Conservation (phyloP, 2,329 filamentous ascomycete genomes). For the Bipolaris zeicola region DNA sequence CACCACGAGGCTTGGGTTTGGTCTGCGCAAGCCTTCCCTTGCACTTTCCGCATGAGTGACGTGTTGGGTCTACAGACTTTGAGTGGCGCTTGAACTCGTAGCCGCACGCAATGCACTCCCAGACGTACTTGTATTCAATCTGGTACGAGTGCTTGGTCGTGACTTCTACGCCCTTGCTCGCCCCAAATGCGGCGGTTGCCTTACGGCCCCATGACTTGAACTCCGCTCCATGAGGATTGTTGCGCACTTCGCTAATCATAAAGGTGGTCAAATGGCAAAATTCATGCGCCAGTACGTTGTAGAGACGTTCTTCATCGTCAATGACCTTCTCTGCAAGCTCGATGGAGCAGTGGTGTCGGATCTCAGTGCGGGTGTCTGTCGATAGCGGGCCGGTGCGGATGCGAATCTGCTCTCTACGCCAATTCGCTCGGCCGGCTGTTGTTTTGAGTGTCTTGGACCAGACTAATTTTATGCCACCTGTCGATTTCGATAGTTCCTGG, state of each 20-base stretch:
- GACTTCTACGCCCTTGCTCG: slow-evolving; percentile 69
- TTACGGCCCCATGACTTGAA: slow-evolving; percentile 73
- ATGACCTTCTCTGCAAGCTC: slow-evolving; percentile 91
- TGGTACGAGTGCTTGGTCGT: slow-evolving; percentile 89
- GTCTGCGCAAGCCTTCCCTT: slow-evolving; percentile 72
- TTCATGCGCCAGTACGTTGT: slow-evolving; percentile 94
- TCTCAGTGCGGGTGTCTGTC: slow-evolving; percentile 34
- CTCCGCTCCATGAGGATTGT: slow-evolving; percentile 79
- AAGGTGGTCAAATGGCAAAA: slow-evolving; percentile 95
- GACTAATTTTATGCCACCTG: slow-evolving; percentile 72
- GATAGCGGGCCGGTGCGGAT: slow-evolving; percentile 34
- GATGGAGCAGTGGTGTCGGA: slow-evolving; percentile 72
- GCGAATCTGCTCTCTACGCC: slow-evolving; percentile 54
- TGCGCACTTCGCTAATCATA: slow-evolving; percentile 77
- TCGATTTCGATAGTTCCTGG: slow-evolving; percentile 61
- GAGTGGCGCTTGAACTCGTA: slow-evolving; percentile 82
- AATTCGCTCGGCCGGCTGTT: slow-evolving; percentile 69
- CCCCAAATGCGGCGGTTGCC: slow-evolving; percentile 62
- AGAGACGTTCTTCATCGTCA: slow-evolving; percentile 71
- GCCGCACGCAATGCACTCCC: slow-evolving; percentile 74
- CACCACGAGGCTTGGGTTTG: slow-evolving; percentile 71
- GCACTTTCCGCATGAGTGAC: slow-evolving; percentile 79
- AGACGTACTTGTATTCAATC: slow-evolving; percentile 91
- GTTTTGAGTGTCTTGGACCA: slow-evolving; percentile 82
- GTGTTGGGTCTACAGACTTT: slow-evolving; percentile 75